Base-by-base conservation (phyloP, 225 moss, liverwort and hornwort genomes). In the Marchantia polymorpha region DNA sequence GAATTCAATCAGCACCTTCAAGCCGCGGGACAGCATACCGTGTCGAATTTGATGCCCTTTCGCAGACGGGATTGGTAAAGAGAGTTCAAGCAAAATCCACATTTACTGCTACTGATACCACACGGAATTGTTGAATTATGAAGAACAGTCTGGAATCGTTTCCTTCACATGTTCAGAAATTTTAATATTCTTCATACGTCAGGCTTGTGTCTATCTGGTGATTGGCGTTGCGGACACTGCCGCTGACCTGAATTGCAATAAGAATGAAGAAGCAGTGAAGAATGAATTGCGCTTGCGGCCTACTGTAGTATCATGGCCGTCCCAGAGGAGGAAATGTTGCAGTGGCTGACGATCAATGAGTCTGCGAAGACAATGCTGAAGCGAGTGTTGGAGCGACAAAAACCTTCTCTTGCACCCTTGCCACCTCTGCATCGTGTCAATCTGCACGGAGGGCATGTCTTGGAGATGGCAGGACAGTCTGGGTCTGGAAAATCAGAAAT, bases 401-500 rank as follows among this genome's bases (percentile, higher is more conserved):
- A 81, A 68, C 89, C 89, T 13, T 80, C 84, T 7, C 82, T 89
- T 59, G 52, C 74, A 69, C 82, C 83, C 1, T 74, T 83, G 80
- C 84, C 83, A 72, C 89, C 86, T 10, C 26, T 89, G 75, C 84
- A 89, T 52, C 73, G 75, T 51, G 81, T 79, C 47, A 15, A 73
- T 14, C 80, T 89, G 80, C 86, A 89, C 61, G 89, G 86, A 47
- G 83, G 89, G 23, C 80, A 89, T 79, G 85, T 85, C 9, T 76
- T 88, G 74, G 87, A 88, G 77, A 78, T 88, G 51, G 87, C 85
- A 16, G 87, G 87, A 48, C 80, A 70, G 7, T 79, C 87, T 8
- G 87, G 87, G 8, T 83, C 85, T 12, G 87, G 87, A 64, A 88
- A 88, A 52, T 85, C 89, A 13, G 89, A 89, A 75, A 74, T 89